phyloP scores from a whole-genome alignment of 768 basidiomycete genomes.

The Pleurotus sapidus region DNA sequence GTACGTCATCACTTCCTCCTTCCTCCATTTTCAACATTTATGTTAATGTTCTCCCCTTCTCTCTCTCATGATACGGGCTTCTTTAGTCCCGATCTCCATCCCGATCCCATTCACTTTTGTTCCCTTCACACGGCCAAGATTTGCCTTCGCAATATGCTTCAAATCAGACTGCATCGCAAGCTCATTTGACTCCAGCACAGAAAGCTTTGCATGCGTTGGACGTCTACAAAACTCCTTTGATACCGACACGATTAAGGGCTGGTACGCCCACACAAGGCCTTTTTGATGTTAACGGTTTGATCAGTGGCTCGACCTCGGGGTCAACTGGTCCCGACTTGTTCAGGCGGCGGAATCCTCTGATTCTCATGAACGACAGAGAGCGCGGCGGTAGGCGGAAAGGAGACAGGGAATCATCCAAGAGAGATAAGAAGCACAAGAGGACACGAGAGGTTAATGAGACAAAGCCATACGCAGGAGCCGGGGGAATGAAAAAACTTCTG shows the following conservation, averaged over 20 bases:
- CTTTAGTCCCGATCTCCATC: conserved; percentile 45
- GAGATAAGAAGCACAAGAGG: conserved; percentile 30
- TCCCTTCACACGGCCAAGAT: conserved; percentile 35
- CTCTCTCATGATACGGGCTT: conserved; percentile 5
- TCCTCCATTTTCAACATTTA: not conserved
- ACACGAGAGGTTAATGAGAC: conserved; percentile 47
- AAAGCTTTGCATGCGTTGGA: conserved; percentile 70
- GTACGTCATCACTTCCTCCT: conserved; percentile 34
- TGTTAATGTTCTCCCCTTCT: not conserved
- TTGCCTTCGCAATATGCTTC: conserved; percentile 14
- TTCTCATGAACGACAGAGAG: conserved; percentile 53
- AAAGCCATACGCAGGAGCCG: conserved; percentile 78
- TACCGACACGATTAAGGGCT: conserved; percentile 53
- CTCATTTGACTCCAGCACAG: conserved; percentile 48
- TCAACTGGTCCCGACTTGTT: conserved; percentile 58
- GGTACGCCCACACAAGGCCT: conserved; percentile 30
- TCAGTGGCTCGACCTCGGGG: conserved; percentile 27
- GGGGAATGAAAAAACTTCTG: conserved; percentile 76
- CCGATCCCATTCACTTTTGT: conserved; percentile 50
- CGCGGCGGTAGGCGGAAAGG: conserved; percentile 1
- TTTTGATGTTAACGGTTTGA: conserved; percentile 23
- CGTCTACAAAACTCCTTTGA: conserved; percentile 74
- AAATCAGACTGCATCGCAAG: conserved; percentile 1
- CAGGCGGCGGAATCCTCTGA: conserved; percentile 41
- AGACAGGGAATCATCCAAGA: conserved; percentile 46